Base-by-base conservation (phyloP, 805 yeast genomes). In the Saturnispora dispora region DNA sequence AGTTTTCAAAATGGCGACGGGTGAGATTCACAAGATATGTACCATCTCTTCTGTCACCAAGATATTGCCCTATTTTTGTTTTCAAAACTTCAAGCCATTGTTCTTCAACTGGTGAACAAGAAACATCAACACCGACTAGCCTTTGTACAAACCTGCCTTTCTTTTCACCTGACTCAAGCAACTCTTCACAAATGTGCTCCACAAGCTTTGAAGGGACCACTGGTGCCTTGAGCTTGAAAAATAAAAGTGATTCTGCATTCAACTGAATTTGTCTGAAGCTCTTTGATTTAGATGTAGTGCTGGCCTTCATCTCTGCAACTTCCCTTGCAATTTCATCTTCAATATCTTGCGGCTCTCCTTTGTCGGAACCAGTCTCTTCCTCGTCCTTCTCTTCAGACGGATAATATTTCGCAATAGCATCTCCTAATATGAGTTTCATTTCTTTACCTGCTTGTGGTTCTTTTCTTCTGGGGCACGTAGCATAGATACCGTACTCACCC, bases 401-500 rank as follows among this genome's bases (percentile, higher is more conserved):
- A 53, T 75, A 77, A 32, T 68, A 65, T 53, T 74, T 76, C 50
- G 74, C 74, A 13, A 75, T 56, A 44, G 77, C 74, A 18, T 82
- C 88, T 47, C 70, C 68, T 41, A 89, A 74, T 9, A 88, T 62
- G 52, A 71, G 65, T 54, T 77, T 72, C 58, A 89, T 68, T 63
- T 89, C 97, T 55, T 79, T 80, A n/a, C 83, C 76, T 54, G 95
- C 88, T 49, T 77, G 81, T 50, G 75, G 75, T 64, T 93, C 99
- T 53, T 83, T 81, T 37, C 85, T 84, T 58, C 96, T 75, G 47
- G 81, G 78, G 66, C 97, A 91, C 0, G 98, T 86, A 11, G 89
- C 96, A 66, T 86, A 93, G 0, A 93, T 74, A 0, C 99, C 99
- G 37, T 83, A 71, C 50, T 93, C 85, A 39, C 84, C 84, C 0